Evolutionary conservation across 192 early-diverging fungal genomes (phyloP), one percentile per base, ranked within the genome.

Genomic region (Geranomyces michiganensis): DNA sequence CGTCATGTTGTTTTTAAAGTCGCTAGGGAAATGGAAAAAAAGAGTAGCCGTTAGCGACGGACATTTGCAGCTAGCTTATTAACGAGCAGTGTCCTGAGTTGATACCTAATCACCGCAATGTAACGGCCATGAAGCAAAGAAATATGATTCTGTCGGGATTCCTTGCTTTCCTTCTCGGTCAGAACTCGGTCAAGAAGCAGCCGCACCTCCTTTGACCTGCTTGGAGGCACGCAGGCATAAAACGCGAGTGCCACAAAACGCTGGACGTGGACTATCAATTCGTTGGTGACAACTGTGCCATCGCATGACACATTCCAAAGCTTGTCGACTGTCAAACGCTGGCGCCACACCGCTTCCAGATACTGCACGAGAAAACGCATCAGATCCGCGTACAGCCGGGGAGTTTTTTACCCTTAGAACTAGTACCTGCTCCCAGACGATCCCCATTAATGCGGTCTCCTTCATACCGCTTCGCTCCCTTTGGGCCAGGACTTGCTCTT

Each of bases 391-490:
- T 26, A 8, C 2, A 61, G 33, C 9, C 26, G 33, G 21, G 21
- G 27, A 26, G 9, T 32, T 29, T 29, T 24, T 26, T 3, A 9
- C 7, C 19, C 26, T 19, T 60, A 8, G 4, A 17, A 60, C 6
- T 10, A 3, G 31, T 60, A 67, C 65, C 65, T 67, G 65, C 33
- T 67, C 65, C 65, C 47, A 67, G 13, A 67, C 30, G 32, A 67
- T 67, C 44, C 62, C 62, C 13, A 36, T 6, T 31, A 41, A 45
- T 6, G 15, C n/a, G n/a, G 41, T 45, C 12, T 45, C 62, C 62
- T 60, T 64, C 36, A 36, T 46, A 14, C 29, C 46, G 48, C 32
- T 67, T 24, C 65, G 22, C 47, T 67, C 65, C 65, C 65, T 48
- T 13, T 67, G 47, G 6, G 49, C 65, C 1, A 67, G 65, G 15